Percentiles rank a stretch among this genome's conserved stretches.
Evolutionary conservation across 2,329 filamentous ascomycete genomes (phyloP).

Genomic region (Aspergillus pseudoterreus): DNA sequence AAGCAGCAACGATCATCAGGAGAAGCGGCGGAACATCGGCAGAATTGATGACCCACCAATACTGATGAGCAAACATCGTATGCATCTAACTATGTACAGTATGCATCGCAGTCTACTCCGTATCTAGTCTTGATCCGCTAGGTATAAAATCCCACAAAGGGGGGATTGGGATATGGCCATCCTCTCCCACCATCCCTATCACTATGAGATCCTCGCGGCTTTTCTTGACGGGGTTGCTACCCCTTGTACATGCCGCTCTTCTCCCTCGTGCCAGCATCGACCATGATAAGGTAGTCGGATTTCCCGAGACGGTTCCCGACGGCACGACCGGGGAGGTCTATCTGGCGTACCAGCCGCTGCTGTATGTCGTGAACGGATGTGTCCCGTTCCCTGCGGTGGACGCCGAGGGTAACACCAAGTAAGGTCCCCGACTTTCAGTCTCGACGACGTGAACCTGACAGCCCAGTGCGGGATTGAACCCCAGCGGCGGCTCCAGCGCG

Average conservation of each 20-base stretch:
- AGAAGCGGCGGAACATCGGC: background rate
- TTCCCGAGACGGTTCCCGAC: conserved; percentile 51
- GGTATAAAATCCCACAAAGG: too few relatives aligned
- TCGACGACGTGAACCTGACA: background rate
- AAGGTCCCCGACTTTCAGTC: background rate
- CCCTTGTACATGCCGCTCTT: conserved; percentile 4
- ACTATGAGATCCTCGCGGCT: background rate
- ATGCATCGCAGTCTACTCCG: too few relatives aligned
- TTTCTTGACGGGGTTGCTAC: conserved; percentile 5
- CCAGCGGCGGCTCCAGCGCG: conserved; percentile 36
- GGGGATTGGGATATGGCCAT: background rate
- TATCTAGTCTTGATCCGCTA: too few relatives aligned
- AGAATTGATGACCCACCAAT: background rate
- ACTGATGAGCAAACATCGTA: too few relatives aligned
- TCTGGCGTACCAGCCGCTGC: conserved; percentile 54
- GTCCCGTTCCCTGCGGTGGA: conserved; percentile 63
- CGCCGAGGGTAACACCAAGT: conserved; percentile 55
- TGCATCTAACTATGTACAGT: too few relatives aligned
- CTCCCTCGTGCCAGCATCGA: conserved; percentile 40
- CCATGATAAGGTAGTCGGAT: conserved; percentile 50
- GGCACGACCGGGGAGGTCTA: conserved; percentile 47
- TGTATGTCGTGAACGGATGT: conserved; percentile 57
- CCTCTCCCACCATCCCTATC: background rate
- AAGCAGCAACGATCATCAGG: background rate
- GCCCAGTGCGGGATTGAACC: conserved; percentile 42